A percentile compares a stretch with the other conserved stretches of the same genome.
Conservation (phyloP, 306 rosid genomes). For the Vigna trinervia region DNA sequence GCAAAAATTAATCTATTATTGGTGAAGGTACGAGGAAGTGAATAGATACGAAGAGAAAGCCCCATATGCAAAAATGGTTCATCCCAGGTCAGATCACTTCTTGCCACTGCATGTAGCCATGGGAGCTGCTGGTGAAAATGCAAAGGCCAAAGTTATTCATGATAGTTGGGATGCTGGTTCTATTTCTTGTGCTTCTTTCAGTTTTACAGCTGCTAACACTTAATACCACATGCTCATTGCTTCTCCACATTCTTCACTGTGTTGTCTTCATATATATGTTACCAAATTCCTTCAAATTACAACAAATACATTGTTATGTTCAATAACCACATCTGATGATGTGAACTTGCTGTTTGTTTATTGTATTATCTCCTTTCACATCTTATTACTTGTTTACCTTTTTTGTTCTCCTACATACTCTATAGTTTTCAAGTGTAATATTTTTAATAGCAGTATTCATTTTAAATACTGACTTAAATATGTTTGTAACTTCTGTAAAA, state of each 20-base stretch:
- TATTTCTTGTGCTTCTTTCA: constrained; percentile 49
- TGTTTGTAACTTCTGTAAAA: no score
- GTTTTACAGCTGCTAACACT: constrained; percentile 35
- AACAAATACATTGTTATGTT: background rate
- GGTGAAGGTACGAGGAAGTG: constrained; percentile 48
- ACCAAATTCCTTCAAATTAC: background rate
- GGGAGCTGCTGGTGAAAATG: constrained; percentile 59
- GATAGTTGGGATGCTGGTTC: constrained; percentile 54
- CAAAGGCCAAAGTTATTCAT: constrained; percentile 49
- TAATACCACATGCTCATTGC: background rate
- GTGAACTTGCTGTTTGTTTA: background rate
- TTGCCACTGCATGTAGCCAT: constrained; percentile 56
- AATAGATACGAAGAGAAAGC: constrained; percentile 51
- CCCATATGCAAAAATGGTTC: constrained; percentile 55
- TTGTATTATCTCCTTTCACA: background rate
- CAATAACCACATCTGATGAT: background rate
- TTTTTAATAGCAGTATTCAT: background rate
- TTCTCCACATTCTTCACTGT: background rate
- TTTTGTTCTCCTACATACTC: background rate
- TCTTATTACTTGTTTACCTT: background rate
- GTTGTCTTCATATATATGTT: background rate
- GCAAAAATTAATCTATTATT: no score
- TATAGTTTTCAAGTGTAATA: background rate
- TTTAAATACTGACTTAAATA: background rate
- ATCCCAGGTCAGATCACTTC: constrained; percentile 54